Conservation (phyloP, 192 early-diverging fungal genomes). For the Coemansia sp. region DNA sequence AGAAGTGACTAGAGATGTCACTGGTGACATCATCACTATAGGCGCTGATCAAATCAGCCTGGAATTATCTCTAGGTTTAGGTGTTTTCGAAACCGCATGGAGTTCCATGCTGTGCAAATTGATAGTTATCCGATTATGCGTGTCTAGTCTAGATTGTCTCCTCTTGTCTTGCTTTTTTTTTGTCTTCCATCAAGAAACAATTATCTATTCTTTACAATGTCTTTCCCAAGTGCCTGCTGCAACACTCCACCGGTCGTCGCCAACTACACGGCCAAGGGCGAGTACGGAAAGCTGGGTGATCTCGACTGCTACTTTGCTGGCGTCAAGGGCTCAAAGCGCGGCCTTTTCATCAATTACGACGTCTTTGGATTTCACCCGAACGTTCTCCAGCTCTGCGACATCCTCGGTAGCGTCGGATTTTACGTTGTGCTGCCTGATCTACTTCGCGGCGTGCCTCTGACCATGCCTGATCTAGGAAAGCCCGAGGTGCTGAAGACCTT, state of each 20-base stretch:
- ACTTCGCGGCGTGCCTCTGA: slow-evolving; percentile 57
- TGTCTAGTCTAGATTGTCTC: no score
- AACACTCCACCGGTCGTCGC: slow-evolving; percentile 57
- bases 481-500: slow-evolving; percentile 45
- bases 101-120: no score
- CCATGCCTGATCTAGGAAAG: slow-evolving; percentile 45
- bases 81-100: no score
- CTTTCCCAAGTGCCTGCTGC: slow-evolving; percentile 57
- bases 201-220: slow-evolving; percentile 26
- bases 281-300: slow-evolving; percentile 25
- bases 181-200: neutral
- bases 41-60: no score
- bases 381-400: slow-evolving; percentile 66
- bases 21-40: no score
- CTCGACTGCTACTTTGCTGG: slow-evolving; percentile 53
- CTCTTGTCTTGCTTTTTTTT: slow-evolving; percentile 7
- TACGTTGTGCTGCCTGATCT: slow-evolving; percentile 70
- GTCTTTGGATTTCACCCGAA: slow-evolving; percentile 68
- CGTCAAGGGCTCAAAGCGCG: slow-evolving; percentile 57
- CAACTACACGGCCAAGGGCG: slow-evolving; percentile 53
- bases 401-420: slow-evolving; percentile 58
- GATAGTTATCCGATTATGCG: neutral
- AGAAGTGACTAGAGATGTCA: no score
- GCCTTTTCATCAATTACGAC: slow-evolving; percentile 70
- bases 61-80: no score